Evolutionary conservation across 352 stramenopile genomes (phyloP).

Genomic region (Phytophthora pseudosyringae): DNA sequence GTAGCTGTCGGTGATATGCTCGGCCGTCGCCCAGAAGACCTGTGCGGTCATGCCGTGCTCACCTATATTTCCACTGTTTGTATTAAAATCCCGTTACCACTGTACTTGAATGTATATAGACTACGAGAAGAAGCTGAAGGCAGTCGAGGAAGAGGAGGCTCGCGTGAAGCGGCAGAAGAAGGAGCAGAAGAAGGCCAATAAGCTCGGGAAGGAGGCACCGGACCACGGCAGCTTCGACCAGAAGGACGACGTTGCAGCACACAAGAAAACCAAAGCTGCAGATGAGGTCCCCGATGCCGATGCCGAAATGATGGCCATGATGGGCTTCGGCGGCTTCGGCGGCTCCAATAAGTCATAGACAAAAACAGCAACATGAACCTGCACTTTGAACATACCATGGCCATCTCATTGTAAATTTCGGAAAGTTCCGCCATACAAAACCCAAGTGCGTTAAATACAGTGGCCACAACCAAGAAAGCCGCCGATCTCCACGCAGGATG

Average conservation of each 20-base stretch:
- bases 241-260: background rate
- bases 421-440: slow-evolving; percentile 1
- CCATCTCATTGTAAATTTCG: slow-evolving; percentile 10
- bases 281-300: slow-evolving; percentile 44
- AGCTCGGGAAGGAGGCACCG: slow-evolving; percentile 30
- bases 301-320: slow-evolving; percentile 92
- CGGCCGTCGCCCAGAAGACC: background rate
- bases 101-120: slow-evolving; percentile 38
- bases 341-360: slow-evolving; percentile 74
- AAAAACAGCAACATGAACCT: background rate
- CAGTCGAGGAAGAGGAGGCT: slow-evolving; percentile 67
- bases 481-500: slow-evolving; percentile 18
- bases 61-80: too few species aligned
- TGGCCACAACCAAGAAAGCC: background rate
- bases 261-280: slow-evolving; percentile 26
- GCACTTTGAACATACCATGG: slow-evolving; percentile 3
- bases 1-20: slow-evolving; percentile 13
- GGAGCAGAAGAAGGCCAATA: slow-evolving; percentile 78
- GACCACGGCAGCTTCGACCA: slow-evolving; percentile 6
- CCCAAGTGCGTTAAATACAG: background rate
- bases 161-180: slow-evolving; percentile 78
- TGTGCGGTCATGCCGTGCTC: background rate
- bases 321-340: slow-evolving; percentile 91
- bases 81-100: background rate
- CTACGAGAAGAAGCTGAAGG: slow-evolving; percentile 88